Evolutionary conservation across 2,329 filamentous ascomycete species (phyloP).

Genomic region (Helicocarpus griseus): DNA sequence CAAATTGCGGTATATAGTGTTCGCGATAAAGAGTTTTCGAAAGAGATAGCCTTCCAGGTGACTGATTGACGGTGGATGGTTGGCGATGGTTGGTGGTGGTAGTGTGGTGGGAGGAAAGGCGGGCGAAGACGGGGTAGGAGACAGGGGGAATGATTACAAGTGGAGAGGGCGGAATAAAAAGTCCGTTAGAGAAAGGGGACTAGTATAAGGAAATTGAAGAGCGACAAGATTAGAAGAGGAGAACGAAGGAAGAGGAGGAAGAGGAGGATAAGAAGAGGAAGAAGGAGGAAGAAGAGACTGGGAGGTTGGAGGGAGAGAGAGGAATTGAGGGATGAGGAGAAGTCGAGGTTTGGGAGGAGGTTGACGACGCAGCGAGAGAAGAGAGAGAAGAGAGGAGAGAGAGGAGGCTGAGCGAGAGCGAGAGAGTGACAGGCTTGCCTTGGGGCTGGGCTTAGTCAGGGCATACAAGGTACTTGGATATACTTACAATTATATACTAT

Average conservation of each 20-base stretch:
- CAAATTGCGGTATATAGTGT: background rate
- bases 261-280: too few species aligned
- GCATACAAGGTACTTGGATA: too few species aligned
- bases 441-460: background rate
- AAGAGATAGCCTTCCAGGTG: background rate
- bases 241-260: background rate
- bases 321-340: too few species aligned
- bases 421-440: background rate
- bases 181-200: too few species aligned
- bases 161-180: background rate
- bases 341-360: too few species aligned
- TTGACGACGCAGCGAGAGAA: too few species aligned
- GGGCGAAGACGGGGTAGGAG: background rate
- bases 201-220: too few species aligned
- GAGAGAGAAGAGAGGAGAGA: conserved; percentile 3
- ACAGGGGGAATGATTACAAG: background rate
- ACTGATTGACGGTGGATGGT: background rate
- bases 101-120: background rate
- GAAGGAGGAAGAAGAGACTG: too few species aligned
- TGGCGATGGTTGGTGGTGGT: background rate
- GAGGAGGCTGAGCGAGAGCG: conserved; percentile 6
- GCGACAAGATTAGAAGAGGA: conserved; percentile 2
- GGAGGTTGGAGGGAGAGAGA: too few species aligned
- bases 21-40: background rate
- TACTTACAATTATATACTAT: too few species aligned